Base-by-base conservation (phyloP, 345 rosid species). In the Bruguiera gymnorhiza region DNA sequence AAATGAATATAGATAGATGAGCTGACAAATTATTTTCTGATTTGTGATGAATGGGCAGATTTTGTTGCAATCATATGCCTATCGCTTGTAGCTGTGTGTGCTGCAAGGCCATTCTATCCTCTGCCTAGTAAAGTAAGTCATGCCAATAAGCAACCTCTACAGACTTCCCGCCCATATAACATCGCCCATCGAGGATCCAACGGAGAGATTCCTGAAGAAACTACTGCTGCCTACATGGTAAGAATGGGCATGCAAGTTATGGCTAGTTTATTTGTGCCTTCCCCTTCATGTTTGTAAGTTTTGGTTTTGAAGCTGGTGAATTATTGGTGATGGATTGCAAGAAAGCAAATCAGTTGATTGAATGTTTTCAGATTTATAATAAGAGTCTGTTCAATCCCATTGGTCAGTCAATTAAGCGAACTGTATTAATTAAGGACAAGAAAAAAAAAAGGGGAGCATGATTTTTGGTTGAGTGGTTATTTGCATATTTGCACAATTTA, bases 181-280 rank as follows among this genome's bases (percentile, higher is more conserved):
- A 71, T 95, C 71, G 97, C 96, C 8, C 99, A 95, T 78, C 81
- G 99, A 74, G 99, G 99, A 79, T 87, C 96, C 29, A 92, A 92
- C 72, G 97, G 99, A 65, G 97, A 92, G 80, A 36, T 95, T 56
- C 97, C 99, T 30, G 97, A 95, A 87, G 97, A 88, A 87, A 92
- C 97, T 63, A 87, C 89, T 71, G 86, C 88, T 73, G 90, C 99
- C 29, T 95, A 95, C 81, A 60, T 81, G 92, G 97, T 92, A 72
- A 62, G 61, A 65, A 51, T 67, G 15, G 50, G 30, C 46, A 10
- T 43, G 39, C 32, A 31, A 26, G 34, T 31, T 8, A 11, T 43
- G 29, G 30, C 11, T 8, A 24, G 60, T 55, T 13, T 55, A 55
- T 21, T 55, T 55, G 30, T 8, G 60, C 60, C 24, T 55, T 55